Conservation (phyloP, 306 rosid genomes). For the Corylus avellana region DNA sequence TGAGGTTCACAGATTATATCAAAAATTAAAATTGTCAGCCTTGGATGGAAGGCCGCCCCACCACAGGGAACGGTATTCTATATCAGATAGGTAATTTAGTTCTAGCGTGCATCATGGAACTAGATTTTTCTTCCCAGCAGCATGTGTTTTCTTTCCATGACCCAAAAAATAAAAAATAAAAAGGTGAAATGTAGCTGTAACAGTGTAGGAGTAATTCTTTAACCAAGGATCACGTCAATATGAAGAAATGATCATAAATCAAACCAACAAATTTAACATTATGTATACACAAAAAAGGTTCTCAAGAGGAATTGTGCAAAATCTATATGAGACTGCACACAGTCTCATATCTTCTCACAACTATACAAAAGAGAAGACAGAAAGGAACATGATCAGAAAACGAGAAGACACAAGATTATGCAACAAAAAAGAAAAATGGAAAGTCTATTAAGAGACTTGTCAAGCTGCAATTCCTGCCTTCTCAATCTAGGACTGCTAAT, state of each 20-base stretch:
- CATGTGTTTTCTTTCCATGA: not conserved
- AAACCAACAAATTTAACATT: not conserved
- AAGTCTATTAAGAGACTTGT: constrained; percentile 73
- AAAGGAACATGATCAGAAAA: constrained; percentile 53
- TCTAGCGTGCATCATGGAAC: not conserved
- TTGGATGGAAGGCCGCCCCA: no score
- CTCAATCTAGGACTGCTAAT: constrained; percentile 64
- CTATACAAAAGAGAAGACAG: constrained; percentile 35
- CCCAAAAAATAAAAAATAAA: no score
- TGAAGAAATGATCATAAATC: not conserved
- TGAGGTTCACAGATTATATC: no score
- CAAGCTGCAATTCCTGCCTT: constrained; percentile 83
- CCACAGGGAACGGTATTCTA: not conserved
- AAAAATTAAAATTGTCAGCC: no score
- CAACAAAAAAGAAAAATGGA: constrained; percentile 77
- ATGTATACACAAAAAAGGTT: not conserved
- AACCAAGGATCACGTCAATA: not conserved
- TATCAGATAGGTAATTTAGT: not conserved
- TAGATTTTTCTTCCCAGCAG: not conserved
- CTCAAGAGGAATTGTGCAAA: constrained; percentile 12
- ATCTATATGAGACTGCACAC: constrained; percentile 31
- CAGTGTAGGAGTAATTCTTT: not conserved
- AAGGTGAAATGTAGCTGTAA: not conserved
- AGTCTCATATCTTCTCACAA: constrained; percentile 6
- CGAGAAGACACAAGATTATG: constrained; percentile 75